Evolutionary conservation across 371 early-diverging fungal species (phyloP).

Genomic region (Caulochytrium protostelioides): DNA sequence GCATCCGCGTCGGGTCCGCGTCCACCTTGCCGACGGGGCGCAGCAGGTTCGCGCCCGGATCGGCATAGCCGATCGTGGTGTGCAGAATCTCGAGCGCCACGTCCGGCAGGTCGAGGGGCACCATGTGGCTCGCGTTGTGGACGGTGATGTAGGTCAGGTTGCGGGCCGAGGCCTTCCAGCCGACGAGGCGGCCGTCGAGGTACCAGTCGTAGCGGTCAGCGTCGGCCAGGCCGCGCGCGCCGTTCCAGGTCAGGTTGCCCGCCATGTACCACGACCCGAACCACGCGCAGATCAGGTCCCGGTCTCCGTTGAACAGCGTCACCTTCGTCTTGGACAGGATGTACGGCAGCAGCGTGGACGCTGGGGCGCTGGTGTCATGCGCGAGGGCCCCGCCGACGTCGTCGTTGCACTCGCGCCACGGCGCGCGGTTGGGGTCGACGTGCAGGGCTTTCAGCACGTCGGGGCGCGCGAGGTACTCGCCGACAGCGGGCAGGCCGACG

Average conservation of each 20-base stretch:
- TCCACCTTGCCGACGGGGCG: too few relatives aligned
- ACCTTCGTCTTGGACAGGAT: constrained; percentile 32
- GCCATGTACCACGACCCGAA: constrained; percentile 47
- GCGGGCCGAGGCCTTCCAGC: constrained; percentile 29
- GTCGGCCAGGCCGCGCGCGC: constrained; percentile 35
- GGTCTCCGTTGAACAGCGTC: constrained; percentile 49
- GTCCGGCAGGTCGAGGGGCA: constrained; percentile 44
- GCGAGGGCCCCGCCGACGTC: constrained; percentile 23
- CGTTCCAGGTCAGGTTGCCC: constrained; percentile 50
- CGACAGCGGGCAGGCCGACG: constrained; percentile 33
- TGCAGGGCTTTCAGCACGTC: constrained; percentile 37
- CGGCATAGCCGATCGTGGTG: constrained; percentile 48
- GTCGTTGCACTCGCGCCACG: constrained; percentile 44
- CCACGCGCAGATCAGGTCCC: constrained; percentile 59
- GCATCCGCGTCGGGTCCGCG: too few relatives aligned
- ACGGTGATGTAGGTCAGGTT: constrained; percentile 47
- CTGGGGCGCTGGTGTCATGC: constrained; percentile 25
- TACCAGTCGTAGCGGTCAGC: constrained; percentile 21
- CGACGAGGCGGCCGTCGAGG: constrained; percentile 31
- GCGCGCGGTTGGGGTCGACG: constrained; percentile 16
- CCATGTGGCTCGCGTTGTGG: constrained; percentile 59
- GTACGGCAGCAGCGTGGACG: constrained; percentile 27
- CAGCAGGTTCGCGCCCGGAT: too few relatives aligned
- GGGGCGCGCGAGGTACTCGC: constrained; percentile 29
- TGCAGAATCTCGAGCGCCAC: constrained; percentile 50